A percentile compares a stretch with the other conserved stretches of the same genome.
These are phyloP conservation scores for Fusarium tjaetaba DNA, from an alignment of 2,329 filamentous ascomycete genomes.

Conservation along the genomic window DNA sequence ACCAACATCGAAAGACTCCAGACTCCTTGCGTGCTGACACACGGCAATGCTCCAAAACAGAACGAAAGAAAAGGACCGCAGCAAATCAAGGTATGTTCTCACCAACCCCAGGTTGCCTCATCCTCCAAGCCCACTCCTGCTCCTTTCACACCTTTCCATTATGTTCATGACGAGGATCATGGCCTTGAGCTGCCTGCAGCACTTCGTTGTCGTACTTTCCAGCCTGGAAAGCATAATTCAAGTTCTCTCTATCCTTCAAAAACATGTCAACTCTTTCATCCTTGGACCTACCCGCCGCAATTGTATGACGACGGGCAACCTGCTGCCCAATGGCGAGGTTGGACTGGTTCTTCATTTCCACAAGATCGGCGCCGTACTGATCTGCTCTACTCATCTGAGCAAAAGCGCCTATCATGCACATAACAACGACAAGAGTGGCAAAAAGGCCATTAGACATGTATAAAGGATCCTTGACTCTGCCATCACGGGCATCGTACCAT, in stretches of 20 bases:
- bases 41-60: background rate
- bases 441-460: conserved; percentile 86
- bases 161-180: background rate
- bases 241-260: conserved; percentile 73
- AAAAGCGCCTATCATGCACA: conserved; percentile 75
- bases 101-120: conserved; percentile 16
- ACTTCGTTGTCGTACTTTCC: conserved; percentile 43
- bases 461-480: conserved; percentile 59
- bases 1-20: conserved; percentile 7
- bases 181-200: conserved; percentile 12
- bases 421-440: conserved; percentile 71
- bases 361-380: conserved; percentile 67
- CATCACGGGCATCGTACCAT: conserved; percentile 70
- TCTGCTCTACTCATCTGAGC: conserved; percentile 77
- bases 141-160: background rate
- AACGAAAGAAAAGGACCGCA: background rate
- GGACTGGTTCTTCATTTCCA: conserved; percentile 74
- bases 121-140: background rate
- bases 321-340: conserved; percentile 72
- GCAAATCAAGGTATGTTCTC: conserved; percentile 15
- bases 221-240: conserved; percentile 48
- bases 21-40: conserved; percentile 29
- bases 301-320: conserved; percentile 62
- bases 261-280: conserved; percentile 81
- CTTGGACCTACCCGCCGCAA: conserved; percentile 62